Evolutionary conservation across 2,329 filamentous ascomycete genomes (phyloP).

Genomic region (Cordyceps tenuipes): DNA sequence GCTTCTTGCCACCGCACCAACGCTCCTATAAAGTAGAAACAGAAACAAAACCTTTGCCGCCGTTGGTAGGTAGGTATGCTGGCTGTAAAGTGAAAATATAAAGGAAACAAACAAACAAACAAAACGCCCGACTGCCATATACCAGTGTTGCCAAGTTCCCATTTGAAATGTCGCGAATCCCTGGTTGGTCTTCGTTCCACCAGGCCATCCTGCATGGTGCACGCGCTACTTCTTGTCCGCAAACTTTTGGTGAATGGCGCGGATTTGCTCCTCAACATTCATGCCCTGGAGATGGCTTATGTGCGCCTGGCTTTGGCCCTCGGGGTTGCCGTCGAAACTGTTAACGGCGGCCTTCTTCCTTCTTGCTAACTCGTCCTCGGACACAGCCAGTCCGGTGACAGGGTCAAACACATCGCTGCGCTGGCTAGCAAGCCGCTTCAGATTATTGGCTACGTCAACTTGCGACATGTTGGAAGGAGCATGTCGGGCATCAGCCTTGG

Average conservation of each 20-base stretch:
- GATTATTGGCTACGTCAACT: conserved; percentile 81
- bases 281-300: conserved; percentile 55
- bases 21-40: neutral
- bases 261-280: conserved; percentile 81
- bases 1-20: neutral
- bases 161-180: neutral
- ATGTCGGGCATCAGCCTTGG: conserved; percentile 76
- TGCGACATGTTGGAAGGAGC: conserved; percentile 81
- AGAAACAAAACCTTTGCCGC: neutral
- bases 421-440: conserved; percentile 89
- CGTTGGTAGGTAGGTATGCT: neutral
- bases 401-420: conserved; percentile 80
- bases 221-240: conserved; percentile 28
- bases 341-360: conserved; percentile 64
- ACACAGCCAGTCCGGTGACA: conserved; percentile 56
- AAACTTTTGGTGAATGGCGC: conserved; percentile 51
- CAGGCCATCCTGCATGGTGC: neutral
- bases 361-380: conserved; percentile 65
- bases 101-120: neutral
- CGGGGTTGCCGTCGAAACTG: conserved; percentile 58
- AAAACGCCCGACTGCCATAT: conserved; percentile 4
- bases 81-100: neutral
- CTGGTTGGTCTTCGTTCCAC: neutral
- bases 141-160: neutral
- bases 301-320: conserved; percentile 46